These are phyloP conservation scores for Nectriaceae sp. DNA, from an alignment of 2,329 filamentous ascomycete genomes.

Conservation along the genomic window DNA sequence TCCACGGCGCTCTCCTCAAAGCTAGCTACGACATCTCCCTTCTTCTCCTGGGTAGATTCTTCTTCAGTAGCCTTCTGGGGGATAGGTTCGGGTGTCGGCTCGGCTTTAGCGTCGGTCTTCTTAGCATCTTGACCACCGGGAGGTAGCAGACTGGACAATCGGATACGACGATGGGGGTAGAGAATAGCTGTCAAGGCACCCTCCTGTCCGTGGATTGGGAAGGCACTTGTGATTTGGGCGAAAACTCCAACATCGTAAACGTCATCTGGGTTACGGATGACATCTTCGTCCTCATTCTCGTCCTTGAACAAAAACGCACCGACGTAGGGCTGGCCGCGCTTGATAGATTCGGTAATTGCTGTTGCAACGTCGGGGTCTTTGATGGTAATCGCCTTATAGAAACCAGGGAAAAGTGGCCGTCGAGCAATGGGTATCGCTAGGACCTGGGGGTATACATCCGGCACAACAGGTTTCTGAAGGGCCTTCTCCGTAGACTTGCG, in stretches of 20 bases:
- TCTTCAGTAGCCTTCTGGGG: constrained; percentile 56
- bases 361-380: constrained; percentile 87
- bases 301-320: constrained; percentile 97
- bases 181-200: constrained; percentile 87
- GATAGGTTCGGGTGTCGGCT: constrained; percentile 59
- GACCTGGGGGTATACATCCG: constrained; percentile 95
- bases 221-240: constrained; percentile 95
- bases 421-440: constrained; percentile 96
- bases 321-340: constrained; percentile 94
- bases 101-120: constrained; percentile 52
- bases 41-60: constrained; percentile 63
- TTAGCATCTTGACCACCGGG: constrained; percentile 58
- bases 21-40: constrained; percentile 93
- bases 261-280: constrained; percentile 86
- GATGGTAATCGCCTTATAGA: constrained; percentile 98
- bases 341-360: constrained; percentile 95
- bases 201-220: constrained; percentile 85
- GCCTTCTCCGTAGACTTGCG: constrained; percentile 73
- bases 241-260: constrained; percentile 97
- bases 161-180: constrained; percentile 94
- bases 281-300: constrained; percentile 88
- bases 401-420: constrained; percentile 91
- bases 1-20: constrained; percentile 83
- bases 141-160: constrained; percentile 79
- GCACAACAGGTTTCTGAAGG: constrained; percentile 84